Base-by-base conservation (phyloP, 495 filamentous ascomycete species). In the Penicillium soppii region DNA sequence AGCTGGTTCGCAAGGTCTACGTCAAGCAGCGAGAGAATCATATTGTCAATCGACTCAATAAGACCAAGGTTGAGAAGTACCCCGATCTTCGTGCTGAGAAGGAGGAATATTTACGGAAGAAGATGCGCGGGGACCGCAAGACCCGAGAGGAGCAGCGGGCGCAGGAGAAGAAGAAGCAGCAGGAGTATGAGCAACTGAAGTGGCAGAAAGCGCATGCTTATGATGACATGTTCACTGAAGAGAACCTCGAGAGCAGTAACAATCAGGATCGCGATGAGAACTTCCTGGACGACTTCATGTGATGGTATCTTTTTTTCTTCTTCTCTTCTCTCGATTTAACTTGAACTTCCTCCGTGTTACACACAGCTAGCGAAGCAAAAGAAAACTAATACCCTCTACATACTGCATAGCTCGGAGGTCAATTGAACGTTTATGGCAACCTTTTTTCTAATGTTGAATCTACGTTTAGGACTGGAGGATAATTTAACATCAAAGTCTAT, bases 151-250 rank as follows among this genome's bases (percentile, higher is more conserved):
- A 85, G 50, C 68, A 91, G 83, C 84, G 83, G 71, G 88, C 88
- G 47, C 87, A 90, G 67, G 94, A 97, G 45, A 89, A 85, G 44
- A 75, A 80, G 54, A 72, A 94, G 45, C 79, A 82, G 43, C 81
- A 89, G 67, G 92, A 96, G 70, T 69, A 88, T 27, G 84, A 85
- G 62, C 86, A 96, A 73, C 82, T 90, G 73, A 95, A 92, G 65
- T 96, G 84, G 81, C 88, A 95, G 73, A 90, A 91, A 66, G 91
- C 95, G 26, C 91, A 96, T 72, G 92, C 90, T 3, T 97, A 96
- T 69, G 95, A 96, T 67, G 92, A 95, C 35, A 52, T 81, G 63
- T 67, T 73, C 52, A 71, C 57, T 22, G 73, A 70, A 19, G 75
- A 76, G 47, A 75, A 71, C 42, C 58, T 72, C 43, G 61, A 67